Conservation (phyloP, 345 rosid species). For the Populus nigra region DNA sequence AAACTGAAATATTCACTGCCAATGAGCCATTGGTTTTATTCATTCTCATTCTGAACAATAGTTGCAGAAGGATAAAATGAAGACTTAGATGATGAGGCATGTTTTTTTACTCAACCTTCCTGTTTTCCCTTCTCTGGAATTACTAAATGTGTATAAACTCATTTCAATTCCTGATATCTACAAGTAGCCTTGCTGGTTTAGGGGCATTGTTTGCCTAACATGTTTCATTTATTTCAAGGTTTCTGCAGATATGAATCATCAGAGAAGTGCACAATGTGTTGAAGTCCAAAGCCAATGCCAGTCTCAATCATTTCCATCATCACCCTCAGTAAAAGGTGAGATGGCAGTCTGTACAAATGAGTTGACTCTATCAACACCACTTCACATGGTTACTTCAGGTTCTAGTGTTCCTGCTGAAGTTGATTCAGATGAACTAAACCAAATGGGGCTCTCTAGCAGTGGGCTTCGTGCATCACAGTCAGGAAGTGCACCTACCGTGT, state of each 20-base stretch:
- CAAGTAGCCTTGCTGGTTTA: slow-evolving; percentile 6
- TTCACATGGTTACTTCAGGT: slow-evolving; percentile 44
- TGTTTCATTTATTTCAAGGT: slow-evolving; percentile 59
- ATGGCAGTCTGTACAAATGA: slow-evolving; percentile 69
- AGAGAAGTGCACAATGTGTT: slow-evolving; percentile 47
- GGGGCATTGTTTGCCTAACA: slow-evolving; percentile 34
- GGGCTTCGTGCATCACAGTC: slow-evolving; percentile 44
- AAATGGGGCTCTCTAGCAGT: slow-evolving; percentile 34
- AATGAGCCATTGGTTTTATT: not conserved
- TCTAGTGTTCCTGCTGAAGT: slow-evolving; percentile 47
- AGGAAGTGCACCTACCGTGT: slow-evolving; percentile 34
- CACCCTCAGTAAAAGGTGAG: slow-evolving; percentile 51
- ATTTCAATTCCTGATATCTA: slow-evolving; percentile 11
- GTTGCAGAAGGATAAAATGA: slow-evolving; percentile 2
- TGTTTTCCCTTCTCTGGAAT: not conserved
- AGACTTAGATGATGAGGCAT: not conserved
- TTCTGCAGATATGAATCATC: slow-evolving; percentile 62
- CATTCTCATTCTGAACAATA: not conserved
- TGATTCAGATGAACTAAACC: slow-evolving; percentile 64
- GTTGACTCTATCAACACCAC: slow-evolving; percentile 53
- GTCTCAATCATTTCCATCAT: slow-evolving; percentile 44
- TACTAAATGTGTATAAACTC: not conserved
- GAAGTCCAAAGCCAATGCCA: slow-evolving; percentile 51
- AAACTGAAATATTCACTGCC: not conserved
- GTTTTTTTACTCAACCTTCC: not conserved